Base-by-base conservation (phyloP, 768 basidiomycete species). In the Thelephora aurantiotincta region DNA sequence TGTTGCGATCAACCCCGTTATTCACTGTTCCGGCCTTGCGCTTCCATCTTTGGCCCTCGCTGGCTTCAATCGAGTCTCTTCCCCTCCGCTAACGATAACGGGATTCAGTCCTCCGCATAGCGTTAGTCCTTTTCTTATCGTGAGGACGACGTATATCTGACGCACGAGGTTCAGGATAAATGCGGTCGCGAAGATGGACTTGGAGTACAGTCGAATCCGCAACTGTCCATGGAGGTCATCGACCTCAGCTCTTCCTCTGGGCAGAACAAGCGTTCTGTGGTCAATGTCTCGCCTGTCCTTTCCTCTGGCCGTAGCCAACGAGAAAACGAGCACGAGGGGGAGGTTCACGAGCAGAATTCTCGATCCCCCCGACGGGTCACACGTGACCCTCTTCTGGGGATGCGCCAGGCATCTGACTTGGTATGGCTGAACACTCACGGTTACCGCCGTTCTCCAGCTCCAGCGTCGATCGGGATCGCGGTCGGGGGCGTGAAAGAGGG, bases 401-500 rank as follows among this genome's bases (percentile, higher is more conserved):
- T 33, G 19, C 35, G 9, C 26, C 26, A 9, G 9, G 26, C 9
- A 30, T 30, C 9, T 35, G 13, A 38, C 50, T 1, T 35, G 33
- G 11, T 41, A 37, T 6, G 22, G 48, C 22, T 48, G 50, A 43
- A 22, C 9, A 33, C 33, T n/a, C 35, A 12, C 18, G 55, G 54
- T 14, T 52, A 52, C 30, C 52, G 51, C 19, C 44, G 9, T 9
- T 11, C 26, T 23, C 30, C 44, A 11, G 52, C 51, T 5, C 48
- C 52, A 13, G 46, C 54, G 11, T 51, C 54, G 5, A 51, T 45
- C 37, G 46, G 50, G 43, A 46, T 18, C 48, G 55, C 14, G 52
- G 54, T 14, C 52, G 52, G 5, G 58, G 58, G 14, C 56, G 59
- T 9, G 57, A 58, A 14, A 55, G 60, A 33, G 55, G 50, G 12